Evolutionary conservation across 768 basidiomycete genomes (phyloP), one percentile per base, ranked within the genome.

Genomic region (Agrocybe praecox): DNA sequence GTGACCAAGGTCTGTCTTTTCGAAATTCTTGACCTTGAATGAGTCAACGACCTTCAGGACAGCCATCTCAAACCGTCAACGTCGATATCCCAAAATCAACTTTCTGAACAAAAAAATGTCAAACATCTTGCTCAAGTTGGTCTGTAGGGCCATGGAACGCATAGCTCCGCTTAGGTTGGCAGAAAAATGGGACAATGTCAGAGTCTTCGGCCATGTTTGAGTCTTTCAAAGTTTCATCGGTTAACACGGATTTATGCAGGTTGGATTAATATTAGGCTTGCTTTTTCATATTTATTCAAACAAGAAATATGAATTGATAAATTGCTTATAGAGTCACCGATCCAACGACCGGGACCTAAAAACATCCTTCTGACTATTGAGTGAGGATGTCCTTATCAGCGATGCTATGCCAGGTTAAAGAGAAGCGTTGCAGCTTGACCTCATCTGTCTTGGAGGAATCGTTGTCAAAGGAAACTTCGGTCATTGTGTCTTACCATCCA

Each of bases 131-230:
- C 62, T 85, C 12, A 85, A 81, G 68, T 73, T 78, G 29, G 83
- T 88, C 11, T 82, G 81, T 62, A 79, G 75, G 43, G 85, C 87
- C 0, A 89, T 94, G 88, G 89, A 91, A 59, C 82, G 86, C 23
- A 90, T 97, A 60, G 94, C 95, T 1, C 96, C 96, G 2, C 80
- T 94, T 19, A 78, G 84, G 34, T 79, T 97, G 8, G 95, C 96
- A 17, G 94, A 90, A 62, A 84, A 81, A 59, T 98, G 96, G 94
- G 96, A 98, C 67, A 98, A 98, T 73, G 95, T 97, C 61, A 74
- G 90, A 74, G 23, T 19, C 43, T 52, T 40, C 24, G 33, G 53
- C 52, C 51, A 24, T 29, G 48, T 36, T 63, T 26, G 34, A 53
- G 26, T 29, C 26, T 29, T 29, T 9, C 26, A 26, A 34, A 19